Conservation (phyloP, 176 grass and related monocot genomes). For the Miscanthus lutarioriparius region DNA sequence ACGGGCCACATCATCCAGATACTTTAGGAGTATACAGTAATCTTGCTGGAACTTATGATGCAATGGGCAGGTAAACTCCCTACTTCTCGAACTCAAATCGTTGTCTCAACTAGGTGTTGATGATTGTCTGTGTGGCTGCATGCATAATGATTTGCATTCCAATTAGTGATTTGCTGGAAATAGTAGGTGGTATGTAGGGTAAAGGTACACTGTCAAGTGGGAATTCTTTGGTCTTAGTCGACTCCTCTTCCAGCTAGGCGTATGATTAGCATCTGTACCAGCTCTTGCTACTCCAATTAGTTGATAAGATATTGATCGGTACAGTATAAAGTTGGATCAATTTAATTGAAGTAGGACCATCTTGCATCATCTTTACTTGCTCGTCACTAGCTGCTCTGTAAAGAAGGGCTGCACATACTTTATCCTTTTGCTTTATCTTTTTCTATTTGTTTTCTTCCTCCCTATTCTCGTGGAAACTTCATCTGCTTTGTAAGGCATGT, state of each 20-base stretch:
- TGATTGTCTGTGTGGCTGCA: neutral
- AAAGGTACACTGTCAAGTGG: slow-evolving; percentile 26
- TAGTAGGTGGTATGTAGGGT: slow-evolving; percentile 24
- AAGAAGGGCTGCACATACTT: slow-evolving; percentile 40
- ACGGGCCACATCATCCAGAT: slow-evolving; percentile 84
- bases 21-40: slow-evolving; percentile 95
- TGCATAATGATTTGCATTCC: neutral
- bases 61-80: slow-evolving; percentile 85
- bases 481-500: slow-evolving; percentile 49
- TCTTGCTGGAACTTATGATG: slow-evolving; percentile 96
- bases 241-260: slow-evolving; percentile 40
- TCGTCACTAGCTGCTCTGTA: slow-evolving; percentile 38
- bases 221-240: slow-evolving; percentile 7
- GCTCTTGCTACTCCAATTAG: slow-evolving; percentile 33
- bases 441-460: slow-evolving; percentile 26
- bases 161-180: slow-evolving; percentile 3
- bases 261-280: slow-evolving; percentile 41
- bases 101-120: neutral
- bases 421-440: slow-evolving; percentile 47
- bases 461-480: slow-evolving; percentile 67
- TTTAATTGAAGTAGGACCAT: slow-evolving; percentile 56
- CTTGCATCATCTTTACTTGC: slow-evolving; percentile 42
- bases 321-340: slow-evolving; percentile 43
- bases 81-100: slow-evolving; percentile 2
- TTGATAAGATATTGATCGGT: slow-evolving; percentile 39